These are phyloP conservation scores for Vararia minispora DNA, from an alignment of 768 basidiomycete genomes.

Conservation along the genomic window DNA sequence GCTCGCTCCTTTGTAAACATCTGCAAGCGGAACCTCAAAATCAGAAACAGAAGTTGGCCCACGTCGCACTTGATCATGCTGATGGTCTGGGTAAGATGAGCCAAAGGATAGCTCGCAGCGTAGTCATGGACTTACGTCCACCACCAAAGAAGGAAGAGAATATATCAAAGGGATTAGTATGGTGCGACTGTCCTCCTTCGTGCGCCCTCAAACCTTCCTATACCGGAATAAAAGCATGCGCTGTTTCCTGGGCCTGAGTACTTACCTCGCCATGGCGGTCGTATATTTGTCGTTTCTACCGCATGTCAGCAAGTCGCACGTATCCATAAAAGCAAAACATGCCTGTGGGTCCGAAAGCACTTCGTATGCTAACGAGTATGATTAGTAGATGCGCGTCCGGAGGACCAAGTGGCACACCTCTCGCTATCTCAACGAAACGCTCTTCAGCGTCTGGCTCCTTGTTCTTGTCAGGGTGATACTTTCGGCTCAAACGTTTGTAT, in stretches of 20 bases:
- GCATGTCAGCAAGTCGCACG: neutral
- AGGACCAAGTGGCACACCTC: conserved; percentile 37
- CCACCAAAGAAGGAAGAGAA: conserved; percentile 90
- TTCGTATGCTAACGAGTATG: conserved; percentile 62
- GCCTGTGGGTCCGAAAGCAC: conserved; percentile 83
- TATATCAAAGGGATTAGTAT: conserved; percentile 87
- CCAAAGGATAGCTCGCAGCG: too few relatives aligned
- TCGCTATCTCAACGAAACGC: conserved; percentile 84
- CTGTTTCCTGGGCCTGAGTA: neutral
- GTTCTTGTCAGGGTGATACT: conserved; percentile 95
- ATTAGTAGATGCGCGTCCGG: conserved; percentile 1
- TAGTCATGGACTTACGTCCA: conserved; percentile 47
- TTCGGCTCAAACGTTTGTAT: conserved; percentile 81
- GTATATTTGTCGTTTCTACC: conserved; percentile 85
- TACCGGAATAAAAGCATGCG: neutral
- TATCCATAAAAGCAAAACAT: conserved; percentile 15
- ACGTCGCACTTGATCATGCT: conserved; percentile 54
- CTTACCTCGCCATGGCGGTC: conserved; percentile 84
- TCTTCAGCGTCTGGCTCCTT: conserved; percentile 71
- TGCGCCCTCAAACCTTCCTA: conserved; percentile 89
- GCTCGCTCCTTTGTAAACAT: conserved; percentile 80
- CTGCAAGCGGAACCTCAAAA: conserved; percentile 78
- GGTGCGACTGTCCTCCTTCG: conserved; percentile 67
- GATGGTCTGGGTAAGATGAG: conserved; percentile 22
- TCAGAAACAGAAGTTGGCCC: conserved; percentile 72